phyloP scores from a whole-genome alignment of 176 grass and related monocot species.

The Puya raimondii region DNA sequence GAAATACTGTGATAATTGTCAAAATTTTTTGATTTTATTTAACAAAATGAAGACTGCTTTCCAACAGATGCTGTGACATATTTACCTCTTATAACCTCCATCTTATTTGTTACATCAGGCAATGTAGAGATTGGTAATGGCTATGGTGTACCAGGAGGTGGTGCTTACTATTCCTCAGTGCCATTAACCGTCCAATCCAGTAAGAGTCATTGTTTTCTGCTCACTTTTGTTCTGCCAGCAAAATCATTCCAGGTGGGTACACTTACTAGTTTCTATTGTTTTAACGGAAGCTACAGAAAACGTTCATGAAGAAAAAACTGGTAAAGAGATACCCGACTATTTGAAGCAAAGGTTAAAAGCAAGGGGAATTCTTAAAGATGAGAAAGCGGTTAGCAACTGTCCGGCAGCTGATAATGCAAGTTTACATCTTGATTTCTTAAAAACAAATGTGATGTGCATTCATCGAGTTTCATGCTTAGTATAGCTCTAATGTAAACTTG shows the following conservation, averaged over 20 bases:
- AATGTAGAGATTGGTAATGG: conserved; percentile 97
- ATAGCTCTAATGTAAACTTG: neutral
- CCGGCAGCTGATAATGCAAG: conserved; percentile 41
- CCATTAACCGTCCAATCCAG: conserved; percentile 40
- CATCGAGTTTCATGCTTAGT: neutral
- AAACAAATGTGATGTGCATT: neutral
- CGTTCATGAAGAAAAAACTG: conserved; percentile 39
- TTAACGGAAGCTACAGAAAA: conserved; percentile 43
- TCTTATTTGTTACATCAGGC: conserved; percentile 26
- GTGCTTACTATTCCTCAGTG: conserved; percentile 77
- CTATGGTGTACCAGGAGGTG: conserved; percentile 88
- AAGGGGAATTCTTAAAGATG: conserved; percentile 83
- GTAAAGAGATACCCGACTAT: conserved; percentile 66
- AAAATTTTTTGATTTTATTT: no score
- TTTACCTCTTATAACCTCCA: conserved; percentile 1
- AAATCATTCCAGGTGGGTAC: conserved; percentile 14
- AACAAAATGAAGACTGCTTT: no score
- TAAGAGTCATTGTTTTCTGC: conserved; percentile 20
- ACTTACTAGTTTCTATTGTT: conserved; percentile 18
- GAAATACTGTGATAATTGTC: no score
- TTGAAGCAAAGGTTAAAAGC: conserved; percentile 71
- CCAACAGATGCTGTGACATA: no score
- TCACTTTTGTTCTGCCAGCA: conserved; percentile 11
- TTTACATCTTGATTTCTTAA: conserved; percentile 11
- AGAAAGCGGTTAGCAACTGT: conserved; percentile 26